Percentiles rank a stretch among this genome's conserved stretches.
phyloP scores from a whole-genome alignment of 768 basidiomycete species.

The Suillus sp. region DNA sequence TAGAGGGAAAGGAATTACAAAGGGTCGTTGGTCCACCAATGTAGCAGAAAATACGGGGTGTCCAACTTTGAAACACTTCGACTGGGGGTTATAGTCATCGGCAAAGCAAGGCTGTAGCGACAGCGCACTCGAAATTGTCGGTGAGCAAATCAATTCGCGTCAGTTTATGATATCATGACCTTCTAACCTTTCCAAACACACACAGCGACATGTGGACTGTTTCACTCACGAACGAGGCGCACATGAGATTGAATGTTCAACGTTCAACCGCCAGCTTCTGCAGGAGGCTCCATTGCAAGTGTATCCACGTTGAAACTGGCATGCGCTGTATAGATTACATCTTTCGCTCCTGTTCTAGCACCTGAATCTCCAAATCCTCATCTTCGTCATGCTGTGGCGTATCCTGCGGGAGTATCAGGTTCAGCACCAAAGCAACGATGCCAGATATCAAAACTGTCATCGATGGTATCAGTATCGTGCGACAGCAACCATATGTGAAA shows the following conservation, averaged over 20 bases:
- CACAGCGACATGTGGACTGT: not conserved
- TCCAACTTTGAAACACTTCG: not conserved
- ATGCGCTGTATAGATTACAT: not conserved
- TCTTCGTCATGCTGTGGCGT: conserved; percentile 26
- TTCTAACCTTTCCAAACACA: not conserved
- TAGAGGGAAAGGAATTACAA: not conserved
- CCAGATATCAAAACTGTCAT: conserved; percentile 56
- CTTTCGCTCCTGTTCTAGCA: not conserved
- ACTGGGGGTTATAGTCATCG: not conserved
- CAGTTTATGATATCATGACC: not conserved
- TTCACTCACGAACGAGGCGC: not conserved
- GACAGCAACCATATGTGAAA: not conserved
- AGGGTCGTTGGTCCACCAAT: not conserved
- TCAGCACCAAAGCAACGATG: conserved; percentile 58
- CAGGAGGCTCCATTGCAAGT: not conserved
- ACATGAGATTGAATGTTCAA: not conserved
- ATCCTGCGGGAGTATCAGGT: conserved; percentile 53
- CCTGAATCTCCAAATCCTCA: conserved; percentile 28
- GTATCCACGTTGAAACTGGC: not conserved
- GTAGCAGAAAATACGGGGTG: not conserved
- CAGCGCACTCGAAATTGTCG: not conserved
- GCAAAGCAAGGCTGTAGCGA: not conserved
- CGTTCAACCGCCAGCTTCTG: not conserved
- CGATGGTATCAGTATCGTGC: conserved; percentile 6
- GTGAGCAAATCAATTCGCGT: not conserved